Base-by-base conservation (phyloP, 1,284 basidiomycete species). In the Heterobasidion occidentale region DNA sequence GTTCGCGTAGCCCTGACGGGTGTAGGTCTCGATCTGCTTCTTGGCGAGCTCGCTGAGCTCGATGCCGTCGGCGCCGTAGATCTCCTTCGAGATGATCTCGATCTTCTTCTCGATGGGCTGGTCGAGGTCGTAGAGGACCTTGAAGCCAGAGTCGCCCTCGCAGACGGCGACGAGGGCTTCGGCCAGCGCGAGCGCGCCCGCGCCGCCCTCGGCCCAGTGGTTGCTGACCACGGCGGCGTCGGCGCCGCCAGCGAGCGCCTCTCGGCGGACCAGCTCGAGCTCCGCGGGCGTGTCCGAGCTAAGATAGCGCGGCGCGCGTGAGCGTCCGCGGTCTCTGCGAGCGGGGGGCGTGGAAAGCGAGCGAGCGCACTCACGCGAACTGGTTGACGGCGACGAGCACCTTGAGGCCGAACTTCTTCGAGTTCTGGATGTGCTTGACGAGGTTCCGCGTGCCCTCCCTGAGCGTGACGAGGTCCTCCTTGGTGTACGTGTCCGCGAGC, bases 311-410 rank as follows among this genome's bases (percentile, higher is more conserved):
- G 27, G 59, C 46, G 33, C 55, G 52, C 56, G 36, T 60, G 12
- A 58, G 42, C 27, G 27, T 27, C 27, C 27, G 27, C 27, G 27
- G 5, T 27, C 27, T 27, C 27, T 56, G 17, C n/a, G 46, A 55
- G 27, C 17, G 49, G 14, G 36, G 48, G 58, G 19, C 51, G 4
- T 49, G 56, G 54, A 15, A 46, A 44, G 11, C 38, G 15, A 56
- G 5, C 34, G 34, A 33, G 15, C 51, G 17, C 12, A 83, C 90
- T 66, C 67, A 94, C 90, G 90, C 78, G 73, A 99, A 99, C 70
- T 88, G 88, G 77, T 99, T 99, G 75, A 99, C 85, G 53, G 88
- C 97, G 46, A 99, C 90, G 61, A 99, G 86, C 58, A 97, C 95
- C 78, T 99, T 99, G 72, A 99, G 77, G 46, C 94, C 94, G 65